Conservation (phyloP, 257 asterid species). For the Penstemon newberryi region DNA sequence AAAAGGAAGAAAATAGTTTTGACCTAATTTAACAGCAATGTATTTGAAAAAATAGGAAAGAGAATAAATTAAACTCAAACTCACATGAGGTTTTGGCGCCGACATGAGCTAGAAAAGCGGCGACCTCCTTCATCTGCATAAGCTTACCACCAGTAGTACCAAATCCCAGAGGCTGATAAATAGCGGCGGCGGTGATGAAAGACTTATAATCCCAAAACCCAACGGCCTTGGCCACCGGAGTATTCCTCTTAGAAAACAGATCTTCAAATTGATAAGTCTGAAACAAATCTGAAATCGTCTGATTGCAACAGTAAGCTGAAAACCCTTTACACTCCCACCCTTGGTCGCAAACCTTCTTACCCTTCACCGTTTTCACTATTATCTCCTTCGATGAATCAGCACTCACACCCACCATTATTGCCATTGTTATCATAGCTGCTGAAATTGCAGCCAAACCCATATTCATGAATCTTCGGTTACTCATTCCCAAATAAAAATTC, state of each 20-base stretch:
- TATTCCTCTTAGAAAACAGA: slow-evolving; percentile 68
- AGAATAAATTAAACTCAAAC: slow-evolving; percentile 14
- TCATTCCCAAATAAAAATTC: slow-evolving; percentile 10
- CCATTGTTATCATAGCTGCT: slow-evolving; percentile 32
- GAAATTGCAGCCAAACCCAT: slow-evolving; percentile 15
- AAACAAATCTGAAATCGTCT: slow-evolving; percentile 70
- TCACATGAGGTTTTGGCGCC: slow-evolving; percentile 81
- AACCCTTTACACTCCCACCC: slow-evolving; percentile 72
- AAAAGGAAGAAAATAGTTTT: not conserved
- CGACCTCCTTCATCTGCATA: slow-evolving; percentile 68
- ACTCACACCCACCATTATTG: slow-evolving; percentile 18
- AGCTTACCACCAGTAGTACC: slow-evolving; percentile 78
- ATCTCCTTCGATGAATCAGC: slow-evolving; percentile 42
- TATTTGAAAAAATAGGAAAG: no score
- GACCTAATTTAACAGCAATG: not conserved
- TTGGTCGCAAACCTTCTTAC: slow-evolving; percentile 60
- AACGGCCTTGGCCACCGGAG: slow-evolving; percentile 73
- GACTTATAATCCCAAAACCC: slow-evolving; percentile 82
- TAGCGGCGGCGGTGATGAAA: slow-evolving; percentile 69
- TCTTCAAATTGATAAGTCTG: slow-evolving; percentile 73
- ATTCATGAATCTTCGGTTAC: not conserved
- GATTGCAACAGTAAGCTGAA: slow-evolving; percentile 72
- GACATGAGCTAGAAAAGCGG: slow-evolving; percentile 85
- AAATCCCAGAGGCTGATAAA: slow-evolving; percentile 74
- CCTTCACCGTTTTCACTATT: slow-evolving; percentile 53